These are phyloP conservation scores for Epichloe bromicola DNA, from an alignment of 2,329 filamentous ascomycete species.

Conservation along the genomic window DNA sequence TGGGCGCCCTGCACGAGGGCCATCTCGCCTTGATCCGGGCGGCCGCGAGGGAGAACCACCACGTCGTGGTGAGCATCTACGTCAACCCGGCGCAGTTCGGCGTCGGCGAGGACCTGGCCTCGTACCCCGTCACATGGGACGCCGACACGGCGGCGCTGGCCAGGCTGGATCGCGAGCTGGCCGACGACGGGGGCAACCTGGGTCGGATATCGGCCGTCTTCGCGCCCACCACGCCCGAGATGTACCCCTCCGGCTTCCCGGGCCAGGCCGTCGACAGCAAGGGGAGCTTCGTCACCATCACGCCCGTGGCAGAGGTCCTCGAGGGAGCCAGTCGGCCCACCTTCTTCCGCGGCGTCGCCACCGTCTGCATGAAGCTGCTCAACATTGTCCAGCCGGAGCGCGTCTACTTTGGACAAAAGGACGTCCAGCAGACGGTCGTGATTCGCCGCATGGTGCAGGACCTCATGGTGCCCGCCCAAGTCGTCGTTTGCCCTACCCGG, in stretches of 20 bases:
- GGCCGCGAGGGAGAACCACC: constrained; percentile 71
- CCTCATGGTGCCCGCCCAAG: constrained; percentile 64
- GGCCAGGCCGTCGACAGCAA: constrained; percentile 60
- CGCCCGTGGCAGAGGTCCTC: constrained; percentile 65
- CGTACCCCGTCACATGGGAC: constrained; percentile 85
- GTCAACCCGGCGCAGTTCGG: constrained; percentile 97
- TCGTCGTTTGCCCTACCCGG: constrained; percentile 62
- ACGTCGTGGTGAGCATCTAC: constrained; percentile 84
- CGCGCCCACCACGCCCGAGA: constrained; percentile 65
- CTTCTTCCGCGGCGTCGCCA: constrained; percentile 93
- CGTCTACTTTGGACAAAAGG: constrained; percentile 93
- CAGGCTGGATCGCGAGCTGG: constrained; percentile 58
- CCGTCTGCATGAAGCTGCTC: constrained; percentile 75
- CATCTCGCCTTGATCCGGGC: constrained; percentile 76
- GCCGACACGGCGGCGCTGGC: constrained; percentile 56
- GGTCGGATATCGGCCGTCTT: constrained; percentile 75
- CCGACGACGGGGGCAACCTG: constrained; percentile 40
- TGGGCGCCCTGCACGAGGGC: constrained; percentile 92
- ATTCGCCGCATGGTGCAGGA: constrained; percentile 79
- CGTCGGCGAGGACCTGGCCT: constrained; percentile 70
- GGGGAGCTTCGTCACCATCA: constrained; percentile 80
- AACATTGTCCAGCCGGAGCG: constrained; percentile 45
- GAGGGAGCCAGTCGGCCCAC: constrained; percentile 81
- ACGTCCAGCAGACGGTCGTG: constrained; percentile 89
- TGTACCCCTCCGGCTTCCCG: constrained; percentile 76